These are phyloP conservation scores for Halophytophthora polymorphica DNA, from an alignment of 352 stramenopile species.

Conservation along the genomic window DNA sequence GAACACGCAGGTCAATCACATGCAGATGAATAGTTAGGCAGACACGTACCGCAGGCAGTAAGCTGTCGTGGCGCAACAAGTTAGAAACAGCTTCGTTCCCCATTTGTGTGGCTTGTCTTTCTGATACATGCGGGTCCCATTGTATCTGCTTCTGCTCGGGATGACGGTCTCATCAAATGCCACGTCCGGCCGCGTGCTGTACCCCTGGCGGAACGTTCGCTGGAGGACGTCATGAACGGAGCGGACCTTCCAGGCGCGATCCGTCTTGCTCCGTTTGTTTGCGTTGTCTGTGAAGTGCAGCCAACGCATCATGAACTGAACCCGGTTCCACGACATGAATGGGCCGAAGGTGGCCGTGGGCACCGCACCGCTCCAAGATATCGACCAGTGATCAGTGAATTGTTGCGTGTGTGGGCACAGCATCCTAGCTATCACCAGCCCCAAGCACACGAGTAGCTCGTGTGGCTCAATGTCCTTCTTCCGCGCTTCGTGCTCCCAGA, in stretches of 20 bases:
- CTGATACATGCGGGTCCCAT: slow-evolving; percentile 6
- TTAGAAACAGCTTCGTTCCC: slow-evolving; percentile 18
- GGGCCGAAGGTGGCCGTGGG: no score
- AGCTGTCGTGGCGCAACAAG: slow-evolving; percentile 8
- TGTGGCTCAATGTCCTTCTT: slow-evolving; percentile 3
- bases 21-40: no score
- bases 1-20: no score
- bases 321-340: no score
- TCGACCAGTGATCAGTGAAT: slow-evolving; percentile 6
- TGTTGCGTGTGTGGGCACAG: slow-evolving; percentile 1
- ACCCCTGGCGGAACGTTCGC: neutral
- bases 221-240: slow-evolving; percentile 5
- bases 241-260: slow-evolving; percentile 6
- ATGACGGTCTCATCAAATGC: slow-evolving; percentile 17
- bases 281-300: no score
- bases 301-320: no score
- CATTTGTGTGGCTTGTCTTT: slow-evolving; percentile 21
- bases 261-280: no score
- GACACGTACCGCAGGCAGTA: slow-evolving; percentile 15
- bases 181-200: neutral
- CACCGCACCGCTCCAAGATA: neutral
- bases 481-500: slow-evolving; percentile 2
- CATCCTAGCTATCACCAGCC: slow-evolving; percentile 6
- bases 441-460: slow-evolving; percentile 2
- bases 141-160: slow-evolving; percentile 4